phyloP scores from a whole-genome alignment of 2,329 filamentous ascomycete species.

The Sporothrix phasma region DNA sequence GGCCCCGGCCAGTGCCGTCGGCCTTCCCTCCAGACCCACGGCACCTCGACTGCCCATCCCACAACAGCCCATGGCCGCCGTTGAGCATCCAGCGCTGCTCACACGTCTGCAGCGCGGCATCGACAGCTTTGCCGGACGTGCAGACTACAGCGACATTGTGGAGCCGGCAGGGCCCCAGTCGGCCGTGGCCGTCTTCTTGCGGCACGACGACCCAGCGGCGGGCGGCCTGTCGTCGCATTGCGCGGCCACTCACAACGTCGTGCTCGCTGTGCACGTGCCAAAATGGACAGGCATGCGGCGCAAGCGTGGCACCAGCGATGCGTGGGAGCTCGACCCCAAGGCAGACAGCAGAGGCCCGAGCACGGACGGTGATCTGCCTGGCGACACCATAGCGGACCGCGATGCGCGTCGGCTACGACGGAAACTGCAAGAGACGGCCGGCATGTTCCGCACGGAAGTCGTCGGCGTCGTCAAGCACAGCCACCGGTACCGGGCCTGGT shows the following conservation, averaged over 20 bases:
- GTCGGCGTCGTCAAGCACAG: slow-evolving; percentile 67
- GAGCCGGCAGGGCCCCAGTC: slow-evolving; percentile 36
- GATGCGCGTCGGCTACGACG: slow-evolving; percentile 46
- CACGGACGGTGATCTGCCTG: not conserved
- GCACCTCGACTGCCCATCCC: slow-evolving; percentile 32
- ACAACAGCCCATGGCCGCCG: slow-evolving; percentile 30
- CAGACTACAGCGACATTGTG: slow-evolving; percentile 35
- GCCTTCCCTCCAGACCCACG: not conserved
- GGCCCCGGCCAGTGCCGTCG: not conserved
- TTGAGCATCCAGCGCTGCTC: slow-evolving; percentile 36
- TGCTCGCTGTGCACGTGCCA: slow-evolving; percentile 79
- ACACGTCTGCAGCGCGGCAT: slow-evolving; percentile 33
- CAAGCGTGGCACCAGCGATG: slow-evolving; percentile 63
- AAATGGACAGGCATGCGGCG: slow-evolving; percentile 78
- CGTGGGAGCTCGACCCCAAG: slow-evolving; percentile 39
- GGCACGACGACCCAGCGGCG: slow-evolving; percentile 68
- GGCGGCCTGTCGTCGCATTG: slow-evolving; percentile 70
- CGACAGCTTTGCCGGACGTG: slow-evolving; percentile 31
- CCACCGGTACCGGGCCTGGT: slow-evolving; percentile 76
- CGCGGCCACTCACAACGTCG: slow-evolving; percentile 67
- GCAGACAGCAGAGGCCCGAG: not conserved
- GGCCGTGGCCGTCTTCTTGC: slow-evolving; percentile 60
- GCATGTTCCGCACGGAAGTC: slow-evolving; percentile 56
- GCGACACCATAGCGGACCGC: slow-evolving; percentile 28
- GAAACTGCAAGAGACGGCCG: slow-evolving; percentile 60